Evolutionary conservation across 371 early-diverging fungal species (phyloP), one percentile per base, ranked within the genome.

Genomic region (Rhizomucor pusillus): DNA sequence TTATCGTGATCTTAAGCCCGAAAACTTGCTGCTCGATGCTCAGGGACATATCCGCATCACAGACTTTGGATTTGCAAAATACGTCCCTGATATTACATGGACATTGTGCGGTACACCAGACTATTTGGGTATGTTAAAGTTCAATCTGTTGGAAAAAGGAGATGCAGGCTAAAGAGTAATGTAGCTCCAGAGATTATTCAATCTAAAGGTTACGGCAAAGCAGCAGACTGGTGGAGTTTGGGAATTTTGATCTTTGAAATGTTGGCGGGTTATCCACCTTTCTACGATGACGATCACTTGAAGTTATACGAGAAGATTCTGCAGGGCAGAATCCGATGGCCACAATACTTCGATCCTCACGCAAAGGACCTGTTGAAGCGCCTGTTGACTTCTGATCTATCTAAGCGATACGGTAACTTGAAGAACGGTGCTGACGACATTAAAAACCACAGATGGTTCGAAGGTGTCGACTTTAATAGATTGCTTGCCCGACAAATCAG

Each of bases 41-140:
- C 80, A 82, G 52, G 99, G 99, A 3, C 95, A 99, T 71, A 92
- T 99, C 65, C 96, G 97, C 76, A 92, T 99, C 52, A 96, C 96
- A 5, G 99, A 99, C 75, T 97, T 99, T 80, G 99, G 99, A 1
- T 99, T 99, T 80, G 97, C 99, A 43, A 99, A 98, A 65, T 75
- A 88, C 59, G 92, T 98, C 0, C 89, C 91, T 7, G 92, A 74
- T 63, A 87, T 90, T 54, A 98, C 97, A 13, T 95, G 95, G 95
- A 98, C 97, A 23, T 81, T 99, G 24, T 99, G 98, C 66, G 99
- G 99, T 16, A 99, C 99, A 22, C 99, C 99, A 9, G 99, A 99
- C 64, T 98, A 97, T 70, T 84, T 99, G 34, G 59, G 64, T 59
- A 59, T 39, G 18, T 41, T 19, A 11, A 7, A 3, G 18, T 1